Evolutionary conservation across 768 basidiomycete genomes (phyloP).

Genomic region (Tricholomella constricta): DNA sequence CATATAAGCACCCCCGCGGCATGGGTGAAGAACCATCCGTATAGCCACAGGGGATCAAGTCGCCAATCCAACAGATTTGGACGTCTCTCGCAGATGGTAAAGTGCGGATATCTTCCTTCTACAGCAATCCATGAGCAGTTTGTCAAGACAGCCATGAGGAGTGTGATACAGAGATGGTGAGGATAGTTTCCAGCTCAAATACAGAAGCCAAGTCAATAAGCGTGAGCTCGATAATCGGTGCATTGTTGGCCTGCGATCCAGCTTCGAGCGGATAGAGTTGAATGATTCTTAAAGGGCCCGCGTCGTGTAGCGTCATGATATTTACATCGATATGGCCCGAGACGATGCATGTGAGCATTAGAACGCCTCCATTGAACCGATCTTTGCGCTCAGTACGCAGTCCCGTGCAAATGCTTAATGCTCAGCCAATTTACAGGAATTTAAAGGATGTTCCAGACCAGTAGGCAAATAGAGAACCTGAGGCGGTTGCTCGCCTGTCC

Average conservation of each 20-base stretch:
- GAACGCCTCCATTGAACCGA: constrained; percentile 11
- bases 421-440: constrained; percentile 3
- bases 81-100: no score
- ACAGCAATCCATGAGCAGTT: no score
- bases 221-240: constrained; percentile 6
- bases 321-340: not conserved
- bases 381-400: constrained; percentile 6
- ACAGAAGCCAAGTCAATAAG: constrained; percentile 12
- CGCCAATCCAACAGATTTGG: not conserved
- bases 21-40: constrained; percentile 4
- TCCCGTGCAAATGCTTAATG: constrained; percentile 6
- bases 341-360: constrained; percentile 10
- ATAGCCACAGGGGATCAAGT: constrained; percentile 11
- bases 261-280: not conserved
- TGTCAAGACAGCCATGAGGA: not conserved
- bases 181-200: constrained; percentile 10
- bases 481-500: no score
- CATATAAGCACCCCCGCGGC: constrained; percentile 9
- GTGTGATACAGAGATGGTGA: not conserved
- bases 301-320: not conserved
- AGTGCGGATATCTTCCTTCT: not conserved
- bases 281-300: constrained; percentile 3
- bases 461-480: constrained; percentile 1
- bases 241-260: not conserved
- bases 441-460: constrained; percentile 10